Conservation (phyloP, 2,329 filamentous ascomycete genomes). For the Scopulariopsis brevicaulis region DNA sequence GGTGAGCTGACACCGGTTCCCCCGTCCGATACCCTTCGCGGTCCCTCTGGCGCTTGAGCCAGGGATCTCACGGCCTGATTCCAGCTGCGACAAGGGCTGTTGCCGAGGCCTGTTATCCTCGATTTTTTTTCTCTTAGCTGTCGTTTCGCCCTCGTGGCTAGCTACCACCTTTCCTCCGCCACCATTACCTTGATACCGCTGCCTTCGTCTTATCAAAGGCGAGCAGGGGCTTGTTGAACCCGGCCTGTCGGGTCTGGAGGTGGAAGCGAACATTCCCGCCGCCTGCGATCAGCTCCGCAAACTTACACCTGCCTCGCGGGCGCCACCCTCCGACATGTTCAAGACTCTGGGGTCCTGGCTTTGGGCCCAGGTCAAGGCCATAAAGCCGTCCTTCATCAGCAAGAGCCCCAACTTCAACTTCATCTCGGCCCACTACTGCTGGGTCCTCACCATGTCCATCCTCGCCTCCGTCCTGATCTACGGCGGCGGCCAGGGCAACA, state of each 20-base stretch:
- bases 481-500: slow-evolving; percentile 38
- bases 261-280: background rate
- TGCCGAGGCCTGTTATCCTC: background rate
- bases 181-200: background rate
- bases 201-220: background rate
- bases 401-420: slow-evolving; percentile 66
- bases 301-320: background rate
- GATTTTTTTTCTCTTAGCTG: background rate
- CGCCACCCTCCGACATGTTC: background rate
- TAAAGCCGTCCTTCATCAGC: slow-evolving; percentile 46
- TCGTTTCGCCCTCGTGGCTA: background rate
- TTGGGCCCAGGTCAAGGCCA: slow-evolving; percentile 30
- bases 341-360: slow-evolving; percentile 6
- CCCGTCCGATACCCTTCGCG: background rate
- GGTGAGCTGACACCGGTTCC: background rate
- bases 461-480: slow-evolving; percentile 70
- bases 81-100: background rate
- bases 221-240: background rate
- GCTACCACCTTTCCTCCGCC: background rate
- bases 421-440: slow-evolving; percentile 72
- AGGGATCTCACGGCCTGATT: background rate
- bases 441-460: slow-evolving; percentile 64
- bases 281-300: background rate
- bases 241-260: background rate
- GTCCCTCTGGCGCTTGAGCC: background rate